Conservation (phyloP, 352 stramenopile species). For the Saprolegnia diclina region DNA sequence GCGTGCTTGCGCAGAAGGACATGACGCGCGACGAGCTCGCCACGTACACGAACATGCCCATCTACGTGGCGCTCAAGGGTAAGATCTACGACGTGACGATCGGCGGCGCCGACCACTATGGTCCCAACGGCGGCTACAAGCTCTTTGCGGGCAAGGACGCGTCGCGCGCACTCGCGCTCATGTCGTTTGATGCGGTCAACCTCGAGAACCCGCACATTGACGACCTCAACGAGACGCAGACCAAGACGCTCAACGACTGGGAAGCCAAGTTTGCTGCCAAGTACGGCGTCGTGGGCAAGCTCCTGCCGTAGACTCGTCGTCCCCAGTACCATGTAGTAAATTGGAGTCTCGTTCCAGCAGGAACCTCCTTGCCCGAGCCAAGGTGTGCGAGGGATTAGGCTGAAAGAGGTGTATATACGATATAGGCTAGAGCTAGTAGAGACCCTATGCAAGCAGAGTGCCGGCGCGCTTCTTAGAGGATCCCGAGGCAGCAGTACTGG, state of each 20-base stretch:
- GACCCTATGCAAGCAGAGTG: too few species aligned
- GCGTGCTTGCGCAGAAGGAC: constrained; percentile 71
- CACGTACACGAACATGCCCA: constrained; percentile 79
- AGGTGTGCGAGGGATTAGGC: too few species aligned
- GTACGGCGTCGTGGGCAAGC: constrained; percentile 92
- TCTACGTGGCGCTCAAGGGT: constrained; percentile 91
- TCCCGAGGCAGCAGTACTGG: constrained; percentile 82
- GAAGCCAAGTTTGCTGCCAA: constrained; percentile 92
- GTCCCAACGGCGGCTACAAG: constrained; percentile 90
- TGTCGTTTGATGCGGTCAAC: constrained; percentile 94
- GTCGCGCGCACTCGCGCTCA: constrained; percentile 91
- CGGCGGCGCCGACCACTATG: constrained; percentile 91
- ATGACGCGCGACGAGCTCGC: constrained; percentile 81
- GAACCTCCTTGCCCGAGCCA: neutral
- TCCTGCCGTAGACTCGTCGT: constrained; percentile 29
- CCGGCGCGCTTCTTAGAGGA: constrained; percentile 41
- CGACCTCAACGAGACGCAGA: constrained; percentile 89
- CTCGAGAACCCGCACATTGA: constrained; percentile 88
- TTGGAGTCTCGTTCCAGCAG: too few species aligned
- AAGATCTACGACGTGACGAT: constrained; percentile 98
- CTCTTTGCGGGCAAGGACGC: constrained; percentile 94
- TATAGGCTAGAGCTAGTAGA: too few species aligned
- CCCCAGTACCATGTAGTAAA: too few species aligned
- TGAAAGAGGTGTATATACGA: too few species aligned
- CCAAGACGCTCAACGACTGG: constrained; percentile 94